These are phyloP conservation scores for Trichoderma breve DNA, from an alignment of 2,329 filamentous ascomycete genomes.

Conservation along the genomic window DNA sequence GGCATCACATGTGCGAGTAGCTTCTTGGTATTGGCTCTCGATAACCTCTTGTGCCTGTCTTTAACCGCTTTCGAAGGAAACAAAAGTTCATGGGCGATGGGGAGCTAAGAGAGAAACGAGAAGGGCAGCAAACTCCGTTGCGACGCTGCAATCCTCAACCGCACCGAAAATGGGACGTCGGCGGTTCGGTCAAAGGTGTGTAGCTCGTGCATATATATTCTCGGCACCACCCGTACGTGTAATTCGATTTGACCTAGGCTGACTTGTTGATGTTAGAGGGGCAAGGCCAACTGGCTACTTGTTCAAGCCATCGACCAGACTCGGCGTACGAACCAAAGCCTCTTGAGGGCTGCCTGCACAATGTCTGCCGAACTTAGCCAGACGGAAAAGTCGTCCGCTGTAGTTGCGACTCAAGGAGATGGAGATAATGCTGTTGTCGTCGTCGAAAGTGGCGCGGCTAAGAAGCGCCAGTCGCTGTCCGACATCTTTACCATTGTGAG, in stretches of 20 bases:
- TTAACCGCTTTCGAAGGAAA: not conserved
- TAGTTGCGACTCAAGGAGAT: not conserved
- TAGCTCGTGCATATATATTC: slow-evolving; percentile 4
- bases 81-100: slow-evolving; percentile 1
- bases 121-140: not conserved
- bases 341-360: not conserved
- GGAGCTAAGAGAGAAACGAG: not conserved
- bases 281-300: not conserved
- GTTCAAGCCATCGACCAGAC: not conserved
- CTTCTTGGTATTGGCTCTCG: slow-evolving; percentile 12
- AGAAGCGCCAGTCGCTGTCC: slow-evolving; percentile 24
- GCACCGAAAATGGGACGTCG: not conserved
- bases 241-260: not conserved
- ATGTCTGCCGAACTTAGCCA: not conserved
- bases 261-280: not conserved
- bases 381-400: not conserved
- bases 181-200: not conserved
- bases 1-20: slow-evolving; percentile 13
- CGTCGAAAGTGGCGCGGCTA: slow-evolving; percentile 13
- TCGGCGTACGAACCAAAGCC: not conserved
- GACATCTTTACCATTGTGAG: slow-evolving; percentile 31
- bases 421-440: not conserved
- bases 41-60: not conserved
- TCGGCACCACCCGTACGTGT: not conserved
- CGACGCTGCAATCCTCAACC: not conserved